Evolutionary conservation across 2,329 filamentous ascomycete genomes (phyloP).

Genomic region (Penicillium sp.): DNA sequence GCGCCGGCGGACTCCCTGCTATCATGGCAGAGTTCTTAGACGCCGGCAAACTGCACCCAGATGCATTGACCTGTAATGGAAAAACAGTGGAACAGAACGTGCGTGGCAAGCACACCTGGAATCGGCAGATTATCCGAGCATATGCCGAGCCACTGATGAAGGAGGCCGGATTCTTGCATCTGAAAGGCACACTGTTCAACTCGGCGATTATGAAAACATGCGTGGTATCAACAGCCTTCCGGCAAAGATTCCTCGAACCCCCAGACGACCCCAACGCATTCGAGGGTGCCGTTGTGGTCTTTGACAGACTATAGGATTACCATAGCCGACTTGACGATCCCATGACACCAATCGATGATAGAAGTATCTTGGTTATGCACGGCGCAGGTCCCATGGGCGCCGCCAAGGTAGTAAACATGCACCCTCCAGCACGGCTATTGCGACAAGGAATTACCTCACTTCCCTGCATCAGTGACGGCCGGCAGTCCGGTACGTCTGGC

Average conservation of each 20-base stretch:
- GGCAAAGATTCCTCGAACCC: constrained; percentile 44
- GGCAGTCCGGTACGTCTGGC: not conserved
- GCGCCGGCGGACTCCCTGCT: not conserved
- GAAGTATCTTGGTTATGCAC: constrained; percentile 24
- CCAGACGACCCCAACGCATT: constrained; percentile 49
- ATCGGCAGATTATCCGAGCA: constrained; percentile 47
- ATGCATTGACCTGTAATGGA: not conserved
- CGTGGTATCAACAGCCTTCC: constrained; percentile 48
- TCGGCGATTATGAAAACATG: constrained; percentile 55
- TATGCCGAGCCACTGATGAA: constrained; percentile 48
- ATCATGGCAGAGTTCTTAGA: not conserved
- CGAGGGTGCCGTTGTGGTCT: constrained; percentile 48
- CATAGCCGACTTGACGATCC: constrained; percentile 44
- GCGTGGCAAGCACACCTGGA: constrained; percentile 48
- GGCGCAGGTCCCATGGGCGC: not conserved
- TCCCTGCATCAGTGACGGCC: not conserved
- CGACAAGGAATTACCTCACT: not conserved
- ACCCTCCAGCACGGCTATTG: not conserved
- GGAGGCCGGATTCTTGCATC: constrained; percentile 53
- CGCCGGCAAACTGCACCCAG: too few species aligned
- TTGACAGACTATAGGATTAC: constrained; percentile 53
- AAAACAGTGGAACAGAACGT: constrained; percentile 47
- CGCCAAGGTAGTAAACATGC: not conserved
- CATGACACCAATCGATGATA: constrained; percentile 37
- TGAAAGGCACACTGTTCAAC: constrained; percentile 49